Conservation (phyloP, 257 asterid genomes). For the Thymus mandschuricus region DNA sequence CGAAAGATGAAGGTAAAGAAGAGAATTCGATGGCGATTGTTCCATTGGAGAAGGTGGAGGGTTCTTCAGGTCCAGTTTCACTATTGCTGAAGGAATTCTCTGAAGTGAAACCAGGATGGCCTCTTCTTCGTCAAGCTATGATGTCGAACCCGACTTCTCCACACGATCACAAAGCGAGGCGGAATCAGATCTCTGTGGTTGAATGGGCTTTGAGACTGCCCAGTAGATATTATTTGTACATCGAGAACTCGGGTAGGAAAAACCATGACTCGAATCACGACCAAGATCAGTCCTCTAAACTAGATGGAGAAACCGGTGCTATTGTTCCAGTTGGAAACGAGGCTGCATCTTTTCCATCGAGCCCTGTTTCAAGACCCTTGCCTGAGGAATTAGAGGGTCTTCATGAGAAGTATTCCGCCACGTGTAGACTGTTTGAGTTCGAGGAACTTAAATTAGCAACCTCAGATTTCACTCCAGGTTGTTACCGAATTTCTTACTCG, state of each 20-base stretch:
- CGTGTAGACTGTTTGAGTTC: conserved; percentile 72
- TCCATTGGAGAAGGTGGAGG: conserved; percentile 61
- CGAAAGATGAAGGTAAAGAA: conserved; percentile 31
- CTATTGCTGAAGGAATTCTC: conserved; percentile 58
- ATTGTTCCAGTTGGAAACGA: conserved; percentile 60
- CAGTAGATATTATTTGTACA: conserved; percentile 53
- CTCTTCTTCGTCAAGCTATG: conserved; percentile 74
- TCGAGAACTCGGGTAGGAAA: conserved; percentile 42
- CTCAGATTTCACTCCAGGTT: conserved; percentile 62
- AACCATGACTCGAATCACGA: conserved; percentile 37
- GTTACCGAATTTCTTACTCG: not conserved
- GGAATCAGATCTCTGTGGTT: conserved; percentile 62
- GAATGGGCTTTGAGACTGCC: conserved; percentile 90
- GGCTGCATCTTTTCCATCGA: conserved; percentile 34
- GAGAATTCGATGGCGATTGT: conserved; percentile 71
- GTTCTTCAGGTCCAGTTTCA: conserved; percentile 58
- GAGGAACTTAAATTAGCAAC: conserved; percentile 79
- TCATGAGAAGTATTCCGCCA: conserved; percentile 84
- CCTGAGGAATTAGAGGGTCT: conserved; percentile 73
- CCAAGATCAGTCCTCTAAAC: conserved; percentile 37
- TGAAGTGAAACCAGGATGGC: conserved; percentile 93
- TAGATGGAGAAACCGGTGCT: conserved; percentile 70
- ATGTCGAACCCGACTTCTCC: conserved; percentile 39
- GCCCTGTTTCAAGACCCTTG: conserved; percentile 48
- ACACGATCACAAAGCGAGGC: conserved; percentile 39